phyloP scores from a whole-genome alignment of 2,329 filamentous ascomycete genomes.

The Calonectria montana region DNA sequence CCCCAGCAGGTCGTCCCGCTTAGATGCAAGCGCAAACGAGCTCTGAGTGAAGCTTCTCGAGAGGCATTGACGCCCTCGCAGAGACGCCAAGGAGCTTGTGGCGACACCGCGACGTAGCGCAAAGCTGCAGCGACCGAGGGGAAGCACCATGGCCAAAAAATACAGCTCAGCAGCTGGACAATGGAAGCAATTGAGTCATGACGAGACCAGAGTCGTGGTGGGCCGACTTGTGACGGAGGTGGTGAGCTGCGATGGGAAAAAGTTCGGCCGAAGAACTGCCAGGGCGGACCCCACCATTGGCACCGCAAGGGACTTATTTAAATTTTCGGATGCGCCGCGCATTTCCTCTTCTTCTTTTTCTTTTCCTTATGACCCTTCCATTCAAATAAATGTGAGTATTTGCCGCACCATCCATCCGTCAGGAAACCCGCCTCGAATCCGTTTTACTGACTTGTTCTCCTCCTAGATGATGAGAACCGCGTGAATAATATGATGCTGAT shows the following conservation, averaged over 20 bases:
- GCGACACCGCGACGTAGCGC: constrained; percentile 30
- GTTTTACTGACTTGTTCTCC: constrained; percentile 46
- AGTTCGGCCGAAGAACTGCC: constrained; percentile 45
- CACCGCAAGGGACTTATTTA: constrained; percentile 46
- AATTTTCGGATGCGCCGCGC: constrained; percentile 49
- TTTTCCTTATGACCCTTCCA: constrained; percentile 91
- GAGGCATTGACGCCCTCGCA: constrained; percentile 32
- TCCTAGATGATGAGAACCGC: constrained; percentile 98
- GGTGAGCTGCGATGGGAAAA: constrained; percentile 12
- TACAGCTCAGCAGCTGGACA: constrained; percentile 1
- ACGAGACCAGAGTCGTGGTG: constrained; percentile 28
- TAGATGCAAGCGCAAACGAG: constrained; percentile 29
- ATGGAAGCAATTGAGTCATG: constrained; percentile 37
- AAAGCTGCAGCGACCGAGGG: constrained; percentile 37
- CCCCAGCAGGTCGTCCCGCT: constrained; percentile 39
- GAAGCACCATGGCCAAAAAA: constrained; percentile 37
- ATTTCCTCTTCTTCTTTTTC: constrained; percentile 59
- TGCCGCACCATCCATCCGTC: not conserved
- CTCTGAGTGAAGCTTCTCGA: constrained; percentile 37
- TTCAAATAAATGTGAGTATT: constrained; percentile 93
- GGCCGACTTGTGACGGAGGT: constrained; percentile 25
- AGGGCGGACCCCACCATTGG: constrained; percentile 35
- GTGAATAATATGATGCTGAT: constrained; percentile 91
- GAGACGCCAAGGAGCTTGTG: not conserved
- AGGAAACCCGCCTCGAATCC: not conserved